Evolutionary conservation across 2,329 filamentous ascomycete genomes (phyloP).

Genomic region (Cryphonectria carpinicola): DNA sequence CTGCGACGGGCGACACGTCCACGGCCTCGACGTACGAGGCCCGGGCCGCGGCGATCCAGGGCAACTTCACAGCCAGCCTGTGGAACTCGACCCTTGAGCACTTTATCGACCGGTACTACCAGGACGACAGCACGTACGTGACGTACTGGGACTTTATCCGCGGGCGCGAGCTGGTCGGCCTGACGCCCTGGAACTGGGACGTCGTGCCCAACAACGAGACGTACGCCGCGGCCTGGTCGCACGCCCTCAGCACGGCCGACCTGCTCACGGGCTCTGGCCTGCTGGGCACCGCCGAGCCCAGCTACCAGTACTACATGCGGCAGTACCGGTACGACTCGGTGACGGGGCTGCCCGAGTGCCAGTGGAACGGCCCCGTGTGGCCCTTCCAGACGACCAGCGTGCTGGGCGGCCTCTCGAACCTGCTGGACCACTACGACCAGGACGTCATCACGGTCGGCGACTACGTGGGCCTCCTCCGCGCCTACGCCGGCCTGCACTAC

Average conservation of each 20-base stretch:
- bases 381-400: slow-evolving; percentile 48
- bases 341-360: slow-evolving; percentile 41
- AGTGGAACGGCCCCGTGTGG: slow-evolving; percentile 51
- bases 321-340: slow-evolving; percentile 45
- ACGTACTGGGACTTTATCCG: slow-evolving; percentile 45
- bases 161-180: slow-evolving; percentile 47
- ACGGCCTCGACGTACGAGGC: slow-evolving; percentile 33
- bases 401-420: slow-evolving; percentile 45
- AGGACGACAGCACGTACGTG: slow-evolving; percentile 42
- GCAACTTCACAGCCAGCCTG: slow-evolving; percentile 42
- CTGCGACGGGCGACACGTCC: slow-evolving; percentile 34
- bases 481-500: slow-evolving; percentile 47
- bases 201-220: slow-evolving; percentile 43
- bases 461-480: slow-evolving; percentile 42
- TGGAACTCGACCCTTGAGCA: slow-evolving; percentile 49
- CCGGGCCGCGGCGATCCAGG: slow-evolving; percentile 42
- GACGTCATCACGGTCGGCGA: slow-evolving; percentile 36
- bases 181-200: slow-evolving; percentile 47
- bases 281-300: slow-evolving; percentile 47
- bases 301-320: slow-evolving; percentile 49
- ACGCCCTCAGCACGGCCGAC: slow-evolving; percentile 39
- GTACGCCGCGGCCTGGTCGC: slow-evolving; percentile 43
- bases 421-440: slow-evolving; percentile 46
- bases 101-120: slow-evolving; percentile 48
- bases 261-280: slow-evolving; percentile 34